Evolutionary conservation across 1,284 basidiomycete species (phyloP).

Genomic region (Amylostereum chailletii): DNA sequence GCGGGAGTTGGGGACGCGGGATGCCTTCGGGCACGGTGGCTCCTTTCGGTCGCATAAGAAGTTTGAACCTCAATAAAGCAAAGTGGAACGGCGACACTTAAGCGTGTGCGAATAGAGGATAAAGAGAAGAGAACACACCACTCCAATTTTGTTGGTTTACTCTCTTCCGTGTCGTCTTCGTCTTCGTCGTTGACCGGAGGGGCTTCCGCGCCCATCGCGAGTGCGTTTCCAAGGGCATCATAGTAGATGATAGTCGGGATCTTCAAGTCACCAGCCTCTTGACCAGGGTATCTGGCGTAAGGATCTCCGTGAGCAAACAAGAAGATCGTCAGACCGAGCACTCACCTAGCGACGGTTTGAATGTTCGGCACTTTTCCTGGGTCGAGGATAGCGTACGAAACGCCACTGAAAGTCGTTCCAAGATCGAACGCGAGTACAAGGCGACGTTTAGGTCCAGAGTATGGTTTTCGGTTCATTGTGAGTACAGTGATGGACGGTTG

Average conservation of each 20-base stretch:
- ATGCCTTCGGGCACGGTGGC: neutral
- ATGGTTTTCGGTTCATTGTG: too few species aligned
- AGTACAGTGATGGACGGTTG: too few species aligned
- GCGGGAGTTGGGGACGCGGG: neutral
- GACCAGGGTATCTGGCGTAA: neutral
- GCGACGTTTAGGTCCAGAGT: too few species aligned
- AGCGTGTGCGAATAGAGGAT: neutral
- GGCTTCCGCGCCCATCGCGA: neutral
- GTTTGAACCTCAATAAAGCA: slow-evolving; percentile 10
- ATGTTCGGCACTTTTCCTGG: too few species aligned
- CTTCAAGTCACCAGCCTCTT: neutral
- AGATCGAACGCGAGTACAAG: too few species aligned
- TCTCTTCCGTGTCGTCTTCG: neutral
- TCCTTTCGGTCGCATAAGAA: slow-evolving; percentile 9
- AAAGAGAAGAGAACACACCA: neutral
- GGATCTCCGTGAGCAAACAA: neutral
- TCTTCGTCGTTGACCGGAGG: neutral
- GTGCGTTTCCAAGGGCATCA: neutral
- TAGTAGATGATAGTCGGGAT: neutral
- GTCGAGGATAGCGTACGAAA: too few species aligned
- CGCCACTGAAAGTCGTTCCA: too few species aligned
- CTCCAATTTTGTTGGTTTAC: neutral
- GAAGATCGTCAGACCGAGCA: neutral
- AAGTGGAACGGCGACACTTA: neutral
- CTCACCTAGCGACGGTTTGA: too few species aligned